phyloP scores from a whole-genome alignment of 2,329 filamentous ascomycete genomes.

The Trichoderma polysporum region DNA sequence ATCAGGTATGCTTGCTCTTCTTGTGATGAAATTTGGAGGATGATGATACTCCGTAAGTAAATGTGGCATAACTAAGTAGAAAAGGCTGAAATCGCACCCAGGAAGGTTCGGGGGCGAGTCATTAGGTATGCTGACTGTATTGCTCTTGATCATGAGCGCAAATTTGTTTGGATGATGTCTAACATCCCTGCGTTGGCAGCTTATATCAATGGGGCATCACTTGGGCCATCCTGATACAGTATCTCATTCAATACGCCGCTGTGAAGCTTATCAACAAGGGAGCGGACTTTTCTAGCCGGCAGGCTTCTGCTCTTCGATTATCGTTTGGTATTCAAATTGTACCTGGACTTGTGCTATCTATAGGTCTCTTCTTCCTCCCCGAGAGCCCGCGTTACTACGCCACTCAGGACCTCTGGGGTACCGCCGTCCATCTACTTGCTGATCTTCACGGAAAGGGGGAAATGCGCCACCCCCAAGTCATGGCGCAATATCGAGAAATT shows the following conservation, averaged over 20 bases:
- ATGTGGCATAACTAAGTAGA: neutral
- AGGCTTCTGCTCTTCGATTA: conserved; percentile 56
- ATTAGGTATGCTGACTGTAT: conserved; percentile 38
- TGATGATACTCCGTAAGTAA: neutral
- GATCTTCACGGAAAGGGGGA: conserved; percentile 59
- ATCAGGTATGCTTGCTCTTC: conserved; percentile 43
- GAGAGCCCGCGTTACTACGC: conserved; percentile 71
- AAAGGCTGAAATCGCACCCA: conserved; percentile 60
- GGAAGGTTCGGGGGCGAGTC: conserved; percentile 58
- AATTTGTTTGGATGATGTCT: neutral
- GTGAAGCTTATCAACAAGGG: conserved; percentile 53
- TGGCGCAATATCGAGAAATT: conserved; percentile 63
- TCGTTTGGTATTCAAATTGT: conserved; percentile 62
- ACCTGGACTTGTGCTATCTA: conserved; percentile 52
- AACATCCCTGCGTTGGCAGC: conserved; percentile 21
- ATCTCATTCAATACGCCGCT: conserved; percentile 65
- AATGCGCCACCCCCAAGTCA: conserved; percentile 55
- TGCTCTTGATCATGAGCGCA: neutral
- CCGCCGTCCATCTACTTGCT: conserved; percentile 59
- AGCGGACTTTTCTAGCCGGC: conserved; percentile 49
- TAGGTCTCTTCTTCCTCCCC: conserved; percentile 60
- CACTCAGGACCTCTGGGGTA: conserved; percentile 64
- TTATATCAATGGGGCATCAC: conserved; percentile 71
- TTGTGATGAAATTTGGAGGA: neutral
- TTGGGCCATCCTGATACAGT: conserved; percentile 67